phyloP scores from a whole-genome alignment of 2,329 filamentous ascomycete species.

The Cercospora nicotianae region DNA sequence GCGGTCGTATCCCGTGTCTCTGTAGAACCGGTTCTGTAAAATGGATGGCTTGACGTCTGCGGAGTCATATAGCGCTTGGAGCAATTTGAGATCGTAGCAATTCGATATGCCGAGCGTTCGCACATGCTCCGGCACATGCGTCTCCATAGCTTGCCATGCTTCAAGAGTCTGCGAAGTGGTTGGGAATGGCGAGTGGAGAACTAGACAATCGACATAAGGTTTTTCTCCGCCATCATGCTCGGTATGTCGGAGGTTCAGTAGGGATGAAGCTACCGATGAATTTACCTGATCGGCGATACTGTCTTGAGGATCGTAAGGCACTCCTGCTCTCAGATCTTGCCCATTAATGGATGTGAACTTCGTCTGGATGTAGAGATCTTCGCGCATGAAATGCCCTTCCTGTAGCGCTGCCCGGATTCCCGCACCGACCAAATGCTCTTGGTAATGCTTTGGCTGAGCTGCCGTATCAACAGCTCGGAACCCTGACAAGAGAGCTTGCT shows the following conservation, averaged over 20 bases:
- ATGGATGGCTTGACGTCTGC: constrained; percentile 58
- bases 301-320: constrained; percentile 62
- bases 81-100: constrained; percentile 54
- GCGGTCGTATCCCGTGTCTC: constrained; percentile 59
- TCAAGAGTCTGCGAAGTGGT: constrained; percentile 56
- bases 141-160: constrained; percentile 66
- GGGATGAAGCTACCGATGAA: constrained; percentile 65
- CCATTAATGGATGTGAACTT: constrained; percentile 70
- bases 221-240: constrained; percentile 41
- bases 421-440: constrained; percentile 67
- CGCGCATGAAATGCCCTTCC: constrained; percentile 55
- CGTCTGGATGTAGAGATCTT: constrained; percentile 76
- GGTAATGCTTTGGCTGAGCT: constrained; percentile 72
- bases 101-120: constrained; percentile 75
- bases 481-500: constrained; percentile 65
- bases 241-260: constrained; percentile 57
- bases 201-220: constrained; percentile 57
- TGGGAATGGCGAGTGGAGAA: constrained; percentile 60
- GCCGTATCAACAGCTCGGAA: constrained; percentile 77
- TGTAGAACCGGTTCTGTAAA: constrained; percentile 75
- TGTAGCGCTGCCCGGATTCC: constrained; percentile 63
- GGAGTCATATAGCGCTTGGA: constrained; percentile 55
- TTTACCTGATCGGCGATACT: constrained; percentile 65
- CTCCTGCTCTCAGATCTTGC: constrained; percentile 57
- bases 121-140: constrained; percentile 65